These are phyloP conservation scores for Danielia oregonensis DNA, from an alignment of 805 yeast genomes.

Conservation along the genomic window DNA sequence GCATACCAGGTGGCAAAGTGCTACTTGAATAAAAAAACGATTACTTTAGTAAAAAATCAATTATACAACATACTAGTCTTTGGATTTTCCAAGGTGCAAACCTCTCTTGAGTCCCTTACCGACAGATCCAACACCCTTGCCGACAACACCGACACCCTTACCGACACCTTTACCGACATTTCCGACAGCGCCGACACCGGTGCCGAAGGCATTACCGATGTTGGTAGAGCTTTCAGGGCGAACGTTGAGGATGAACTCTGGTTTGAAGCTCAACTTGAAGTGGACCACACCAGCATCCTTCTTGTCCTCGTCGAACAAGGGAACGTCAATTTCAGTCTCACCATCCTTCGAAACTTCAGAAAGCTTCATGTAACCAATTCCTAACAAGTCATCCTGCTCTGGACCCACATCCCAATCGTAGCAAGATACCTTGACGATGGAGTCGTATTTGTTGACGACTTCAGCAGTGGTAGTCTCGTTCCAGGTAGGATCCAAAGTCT, in stretches of 20 bases:
- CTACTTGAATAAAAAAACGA: neutral
- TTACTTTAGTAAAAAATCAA: neutral
- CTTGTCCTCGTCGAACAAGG: slow-evolving; percentile 42
- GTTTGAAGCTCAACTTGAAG: slow-evolving; percentile 59
- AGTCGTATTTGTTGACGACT: slow-evolving; percentile 59
- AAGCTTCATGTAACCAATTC: slow-evolving; percentile 57
- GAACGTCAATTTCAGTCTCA: slow-evolving; percentile 43
- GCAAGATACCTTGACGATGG: slow-evolving; percentile 53
- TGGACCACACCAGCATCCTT: slow-evolving; percentile 63
- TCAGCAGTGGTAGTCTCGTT: slow-evolving; percentile 62
- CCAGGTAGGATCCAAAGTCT: slow-evolving; percentile 88
- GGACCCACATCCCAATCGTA: slow-evolving; percentile 95
- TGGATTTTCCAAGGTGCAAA: slow-evolving; percentile 28
- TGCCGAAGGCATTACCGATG: slow-evolving; percentile 45
- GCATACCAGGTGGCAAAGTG: slow-evolving; percentile 2
- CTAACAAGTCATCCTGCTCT: slow-evolving; percentile 77
- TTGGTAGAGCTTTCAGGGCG: slow-evolving; percentile 25
- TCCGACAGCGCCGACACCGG: slow-evolving; percentile 18
- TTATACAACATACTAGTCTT: slow-evolving; percentile 2
- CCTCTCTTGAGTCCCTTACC: slow-evolving; percentile 33
- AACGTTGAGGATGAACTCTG: slow-evolving; percentile 60
- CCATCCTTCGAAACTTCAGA: slow-evolving; percentile 46
- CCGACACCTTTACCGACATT: slow-evolving; percentile 18
- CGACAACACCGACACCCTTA: slow-evolving; percentile 18
- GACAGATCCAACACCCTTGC: slow-evolving; percentile 36